phyloP scores from a whole-genome alignment of 2,329 filamentous ascomycete genomes.

The Aspergillus glaucus region DNA sequence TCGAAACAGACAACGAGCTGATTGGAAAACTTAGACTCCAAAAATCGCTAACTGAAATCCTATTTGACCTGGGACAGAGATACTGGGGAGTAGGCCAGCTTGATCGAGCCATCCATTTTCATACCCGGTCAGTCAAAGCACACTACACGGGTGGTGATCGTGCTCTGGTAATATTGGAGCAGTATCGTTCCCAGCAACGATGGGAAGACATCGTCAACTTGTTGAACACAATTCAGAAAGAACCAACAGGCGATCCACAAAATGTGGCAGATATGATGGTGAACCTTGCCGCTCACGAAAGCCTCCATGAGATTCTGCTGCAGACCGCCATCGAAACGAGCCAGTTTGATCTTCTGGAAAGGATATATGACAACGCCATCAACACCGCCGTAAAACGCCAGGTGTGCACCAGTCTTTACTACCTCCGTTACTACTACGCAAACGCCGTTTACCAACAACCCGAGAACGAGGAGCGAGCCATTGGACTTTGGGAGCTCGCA shows the following conservation, averaged over 20 bases:
- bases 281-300: conserved; percentile 7
- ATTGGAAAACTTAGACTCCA: conserved; percentile 3
- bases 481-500: conserved; percentile 11
- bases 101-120: conserved; percentile 6
- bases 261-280: conserved; percentile 8
- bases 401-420: conserved; percentile 6
- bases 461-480: conserved; percentile 8
- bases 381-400: conserved; percentile 3
- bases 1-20: conserved; percentile 7
- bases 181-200: conserved; percentile 5
- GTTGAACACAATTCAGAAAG: background rate
- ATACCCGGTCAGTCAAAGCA: conserved; percentile 5
- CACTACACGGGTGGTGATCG: conserved; percentile 7
- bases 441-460: conserved; percentile 8
- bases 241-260: background rate
- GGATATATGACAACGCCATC: conserved; percentile 16
- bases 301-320: conserved; percentile 9
- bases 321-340: conserved; percentile 12
- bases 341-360: conserved; percentile 11
- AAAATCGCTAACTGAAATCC: conserved; percentile 8
- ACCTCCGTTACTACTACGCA: conserved; percentile 11
- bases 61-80: conserved; percentile 10
- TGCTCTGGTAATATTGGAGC: conserved; percentile 6
- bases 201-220: conserved; percentile 7
- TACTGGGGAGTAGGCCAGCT: conserved; percentile 8